Conservation (phyloP, 163 green algal species). For the Chloromonas sp. region DNA sequence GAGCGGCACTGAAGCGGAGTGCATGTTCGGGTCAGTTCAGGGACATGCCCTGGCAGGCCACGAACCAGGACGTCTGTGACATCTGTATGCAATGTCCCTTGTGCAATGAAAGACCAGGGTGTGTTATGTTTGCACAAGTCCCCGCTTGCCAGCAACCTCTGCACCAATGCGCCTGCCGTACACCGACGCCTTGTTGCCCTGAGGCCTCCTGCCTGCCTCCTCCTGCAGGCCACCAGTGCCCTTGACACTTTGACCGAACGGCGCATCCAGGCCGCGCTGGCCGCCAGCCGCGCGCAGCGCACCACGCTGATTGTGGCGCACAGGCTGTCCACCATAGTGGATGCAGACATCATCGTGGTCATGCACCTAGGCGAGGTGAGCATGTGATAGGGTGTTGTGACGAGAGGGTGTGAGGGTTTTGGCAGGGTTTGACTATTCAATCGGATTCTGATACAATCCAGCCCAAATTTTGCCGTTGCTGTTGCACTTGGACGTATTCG, state of each 20-base stretch:
- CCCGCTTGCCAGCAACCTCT: too few relatives aligned
- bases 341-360: slow-evolving; percentile 85
- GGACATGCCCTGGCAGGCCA: too few relatives aligned
- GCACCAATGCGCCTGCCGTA: too few relatives aligned
- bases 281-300: slow-evolving; percentile 20
- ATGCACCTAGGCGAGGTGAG: slow-evolving; percentile 52
- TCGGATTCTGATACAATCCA: not conserved
- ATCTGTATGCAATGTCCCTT: too few relatives aligned
- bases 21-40: too few relatives aligned
- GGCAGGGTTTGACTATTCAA: not conserved
- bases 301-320: slow-evolving; percentile 93
- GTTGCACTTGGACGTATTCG: not conserved
- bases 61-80: too few relatives aligned
- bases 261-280: slow-evolving; percentile 56
- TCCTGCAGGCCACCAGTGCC: slow-evolving; percentile 72
- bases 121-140: too few relatives aligned
- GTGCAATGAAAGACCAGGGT: too few relatives aligned
- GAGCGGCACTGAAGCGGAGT: too few relatives aligned
- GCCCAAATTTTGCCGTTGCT: not conserved
- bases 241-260: slow-evolving; percentile 88
- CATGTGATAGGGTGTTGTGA: not conserved
- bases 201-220: too few relatives aligned
- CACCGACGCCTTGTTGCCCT: too few relatives aligned
- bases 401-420: not conserved
- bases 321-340: slow-evolving; percentile 81